Percentiles rank a stretch among this genome's conserved stretches.
These are phyloP conservation scores for Vanrija humicola DNA, from an alignment of 1,284 basidiomycete species.

Conservation along the genomic window DNA sequence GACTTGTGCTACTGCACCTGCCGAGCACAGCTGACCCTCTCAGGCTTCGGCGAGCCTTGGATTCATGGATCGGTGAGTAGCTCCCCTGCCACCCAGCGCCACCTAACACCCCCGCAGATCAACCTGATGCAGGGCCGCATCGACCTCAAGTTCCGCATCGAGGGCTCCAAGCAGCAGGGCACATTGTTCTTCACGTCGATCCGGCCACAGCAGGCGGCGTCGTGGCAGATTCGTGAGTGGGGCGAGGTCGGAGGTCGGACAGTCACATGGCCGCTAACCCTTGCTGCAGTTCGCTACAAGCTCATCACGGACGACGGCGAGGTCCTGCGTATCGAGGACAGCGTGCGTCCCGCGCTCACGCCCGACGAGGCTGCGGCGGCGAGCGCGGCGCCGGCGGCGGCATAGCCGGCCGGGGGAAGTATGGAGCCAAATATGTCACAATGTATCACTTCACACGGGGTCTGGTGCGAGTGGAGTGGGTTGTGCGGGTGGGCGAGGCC, in stretches of 20 bases:
- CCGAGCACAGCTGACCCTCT: conserved; percentile 4
- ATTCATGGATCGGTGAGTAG: conserved; percentile 44
- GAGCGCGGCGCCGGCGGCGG: too few relatives aligned
- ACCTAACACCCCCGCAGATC: conserved; percentile 22
- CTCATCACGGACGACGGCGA: conserved; percentile 45
- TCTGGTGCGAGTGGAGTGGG: too few relatives aligned
- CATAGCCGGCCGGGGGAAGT: too few relatives aligned
- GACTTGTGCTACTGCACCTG: neutral
- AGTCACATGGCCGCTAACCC: conserved; percentile 3
- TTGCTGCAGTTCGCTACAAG: conserved; percentile 45
- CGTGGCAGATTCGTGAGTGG: conserved; percentile 47
- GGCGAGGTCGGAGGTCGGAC: too few relatives aligned
- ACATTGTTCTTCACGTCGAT: conserved; percentile 50
- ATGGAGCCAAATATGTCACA: too few relatives aligned
- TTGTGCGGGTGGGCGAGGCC: too few relatives aligned
- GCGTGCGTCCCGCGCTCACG: conserved; percentile 4
- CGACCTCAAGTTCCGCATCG: conserved; percentile 46
- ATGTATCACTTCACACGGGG: too few relatives aligned
- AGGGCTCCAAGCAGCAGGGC: conserved; percentile 40
- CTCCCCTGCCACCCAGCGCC: neutral
- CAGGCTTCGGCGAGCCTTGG: conserved; percentile 48
- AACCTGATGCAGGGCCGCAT: conserved; percentile 50
- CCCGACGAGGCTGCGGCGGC: neutral
- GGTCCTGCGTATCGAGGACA: conserved; percentile 39
- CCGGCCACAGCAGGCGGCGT: conserved; percentile 40